Percentiles rank a stretch among this genome's conserved stretches.
Evolutionary conservation across 352 stramenopile genomes (phyloP).

Genomic region (Aphanomyces stellatus): DNA sequence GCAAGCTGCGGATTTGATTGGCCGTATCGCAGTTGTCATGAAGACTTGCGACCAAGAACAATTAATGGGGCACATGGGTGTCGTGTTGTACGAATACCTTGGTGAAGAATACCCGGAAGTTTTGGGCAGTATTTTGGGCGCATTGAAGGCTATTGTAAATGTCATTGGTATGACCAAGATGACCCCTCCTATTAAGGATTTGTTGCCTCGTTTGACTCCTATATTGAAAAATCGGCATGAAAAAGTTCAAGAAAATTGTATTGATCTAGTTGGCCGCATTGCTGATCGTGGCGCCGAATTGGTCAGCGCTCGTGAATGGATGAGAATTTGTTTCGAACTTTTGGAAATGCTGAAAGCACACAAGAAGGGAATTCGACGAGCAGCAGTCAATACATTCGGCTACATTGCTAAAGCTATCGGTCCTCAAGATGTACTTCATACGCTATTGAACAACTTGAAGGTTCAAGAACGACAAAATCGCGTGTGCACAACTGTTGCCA

Average conservation of each 20-base stretch:
- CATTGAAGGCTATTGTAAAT: slow-evolving; percentile 98
- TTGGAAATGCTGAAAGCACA: slow-evolving; percentile 99
- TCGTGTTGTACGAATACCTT: slow-evolving; percentile 99
- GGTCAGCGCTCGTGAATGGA: slow-evolving; percentile 98
- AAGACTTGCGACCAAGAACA: slow-evolving; percentile 98
- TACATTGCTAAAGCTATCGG: slow-evolving; percentile 99
- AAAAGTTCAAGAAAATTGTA: slow-evolving; percentile 99
- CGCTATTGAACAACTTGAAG: slow-evolving; percentile 99
- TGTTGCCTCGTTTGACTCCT: slow-evolving; percentile 97
- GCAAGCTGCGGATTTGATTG: slow-evolving; percentile 98
- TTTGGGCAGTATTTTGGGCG: slow-evolving; percentile 96
- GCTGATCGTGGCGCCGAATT: slow-evolving; percentile 96
- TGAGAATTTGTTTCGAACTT: slow-evolving; percentile 99
- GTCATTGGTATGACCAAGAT: slow-evolving; percentile 99
- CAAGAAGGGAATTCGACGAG: slow-evolving; percentile 98
- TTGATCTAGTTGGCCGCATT: slow-evolving; percentile 98
- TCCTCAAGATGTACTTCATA: slow-evolving; percentile 98
- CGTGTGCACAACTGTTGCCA: slow-evolving; percentile 99
- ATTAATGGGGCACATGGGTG: slow-evolving; percentile 97
- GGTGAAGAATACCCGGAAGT: slow-evolving; percentile 99
- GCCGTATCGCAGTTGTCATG: slow-evolving; percentile 97
- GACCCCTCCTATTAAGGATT: slow-evolving; percentile 97
- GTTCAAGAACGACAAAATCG: slow-evolving; percentile 98
- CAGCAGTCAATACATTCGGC: slow-evolving; percentile 98
- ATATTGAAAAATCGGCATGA: slow-evolving; percentile 99